phyloP scores from a whole-genome alignment of 345 rosid genomes.

The Passiflora organensis region DNA sequence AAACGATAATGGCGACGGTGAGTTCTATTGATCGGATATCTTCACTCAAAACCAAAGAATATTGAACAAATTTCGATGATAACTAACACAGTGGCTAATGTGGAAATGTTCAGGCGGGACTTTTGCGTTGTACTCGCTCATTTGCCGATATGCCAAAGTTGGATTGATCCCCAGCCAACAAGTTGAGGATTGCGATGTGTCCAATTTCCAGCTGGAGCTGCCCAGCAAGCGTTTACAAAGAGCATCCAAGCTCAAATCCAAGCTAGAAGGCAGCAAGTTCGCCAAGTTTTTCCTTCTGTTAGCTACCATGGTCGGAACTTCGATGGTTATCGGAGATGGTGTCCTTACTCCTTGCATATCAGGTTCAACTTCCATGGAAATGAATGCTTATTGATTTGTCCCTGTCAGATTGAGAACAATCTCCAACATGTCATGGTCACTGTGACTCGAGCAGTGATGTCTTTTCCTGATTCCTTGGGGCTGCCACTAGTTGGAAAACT shows the following conservation, averaged over 20 bases:
- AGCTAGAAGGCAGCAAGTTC: constrained; percentile 17
- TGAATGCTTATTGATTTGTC: too few species aligned
- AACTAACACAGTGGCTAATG: too few species aligned
- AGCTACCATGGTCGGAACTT: constrained; percentile 44
- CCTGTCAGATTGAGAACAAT: too few species aligned
- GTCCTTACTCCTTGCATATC: constrained; percentile 53
- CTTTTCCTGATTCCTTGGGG: too few species aligned
- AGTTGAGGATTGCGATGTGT: constrained; percentile 39
- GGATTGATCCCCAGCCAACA: constrained; percentile 41
- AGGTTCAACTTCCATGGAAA: too few species aligned
- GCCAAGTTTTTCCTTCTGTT: constrained; percentile 26
- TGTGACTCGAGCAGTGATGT: too few species aligned
- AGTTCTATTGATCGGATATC: too few species aligned
- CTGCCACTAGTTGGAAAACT: too few species aligned
- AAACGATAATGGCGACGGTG: constrained; percentile 33
- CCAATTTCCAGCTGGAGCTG: constrained; percentile 35
- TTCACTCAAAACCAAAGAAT: too few species aligned
- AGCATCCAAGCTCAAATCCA: constrained; percentile 20
- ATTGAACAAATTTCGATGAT: too few species aligned
- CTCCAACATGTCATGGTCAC: too few species aligned
- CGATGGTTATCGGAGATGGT: constrained; percentile 57
- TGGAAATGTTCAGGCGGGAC: constrained; percentile 64
- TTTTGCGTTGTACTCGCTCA: constrained; percentile 51
- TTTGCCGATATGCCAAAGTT: constrained; percentile 49
- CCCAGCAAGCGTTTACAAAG: constrained; percentile 8